These are phyloP conservation scores for Quercus variabilis DNA, from an alignment of 306 rosid species.

Conservation along the genomic window DNA sequence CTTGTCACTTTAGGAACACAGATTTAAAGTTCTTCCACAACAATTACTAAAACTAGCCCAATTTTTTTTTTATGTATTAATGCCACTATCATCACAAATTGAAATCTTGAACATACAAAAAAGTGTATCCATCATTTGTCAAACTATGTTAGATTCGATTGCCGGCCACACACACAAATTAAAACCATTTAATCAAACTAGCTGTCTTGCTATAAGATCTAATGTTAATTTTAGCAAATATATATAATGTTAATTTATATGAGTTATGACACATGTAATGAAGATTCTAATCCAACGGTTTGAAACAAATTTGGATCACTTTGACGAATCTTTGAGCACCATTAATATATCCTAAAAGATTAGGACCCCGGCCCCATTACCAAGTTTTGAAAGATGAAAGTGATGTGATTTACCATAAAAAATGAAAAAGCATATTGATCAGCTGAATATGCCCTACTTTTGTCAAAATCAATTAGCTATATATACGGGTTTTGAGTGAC, in stretches of 20 bases:
- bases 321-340: background rate
- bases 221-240: background rate
- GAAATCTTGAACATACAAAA: background rate
- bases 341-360: background rate
- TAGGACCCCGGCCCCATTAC: background rate
- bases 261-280: background rate
- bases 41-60: background rate
- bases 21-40: background rate
- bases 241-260: background rate
- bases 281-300: background rate
- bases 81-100: background rate
- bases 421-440: background rate
- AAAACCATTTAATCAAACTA: background rate
- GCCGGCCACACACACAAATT: slow-evolving; percentile 31
- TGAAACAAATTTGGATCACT: background rate
- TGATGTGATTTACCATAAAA: background rate
- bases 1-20: background rate
- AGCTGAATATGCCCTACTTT: background rate
- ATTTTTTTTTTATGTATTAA: background rate
- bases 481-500: background rate
- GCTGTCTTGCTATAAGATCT: background rate
- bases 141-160: slow-evolving; percentile 32
- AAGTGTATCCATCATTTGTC: slow-evolving; percentile 6
- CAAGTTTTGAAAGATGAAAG: background rate
- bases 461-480: background rate